A percentile compares a stretch with the other conserved stretches of the same genome.
phyloP scores from a whole-genome alignment of 768 basidiomycete genomes.

The Leucosporidium creatinivorum region DNA sequence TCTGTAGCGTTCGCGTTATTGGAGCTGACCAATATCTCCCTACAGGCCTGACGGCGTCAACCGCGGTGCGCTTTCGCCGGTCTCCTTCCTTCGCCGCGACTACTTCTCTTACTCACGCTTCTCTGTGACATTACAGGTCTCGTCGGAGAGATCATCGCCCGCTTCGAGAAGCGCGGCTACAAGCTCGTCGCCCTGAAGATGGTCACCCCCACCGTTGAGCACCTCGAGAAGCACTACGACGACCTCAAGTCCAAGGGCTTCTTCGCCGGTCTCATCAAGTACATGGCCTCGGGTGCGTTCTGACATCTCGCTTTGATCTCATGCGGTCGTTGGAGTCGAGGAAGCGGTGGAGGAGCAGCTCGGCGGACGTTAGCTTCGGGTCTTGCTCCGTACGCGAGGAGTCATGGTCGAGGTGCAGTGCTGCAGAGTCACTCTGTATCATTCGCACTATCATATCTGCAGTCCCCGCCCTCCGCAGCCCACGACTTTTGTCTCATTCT shows the following conservation, averaged over 20 bases:
- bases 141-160: conserved; percentile 86
- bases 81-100: not conserved
- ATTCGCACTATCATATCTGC: too few relatives aligned
- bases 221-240: conserved; percentile 94
- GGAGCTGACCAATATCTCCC: conserved; percentile 1
- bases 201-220: conserved; percentile 65
- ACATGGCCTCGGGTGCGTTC: conserved; percentile 62
- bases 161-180: conserved; percentile 97
- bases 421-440: too few relatives aligned
- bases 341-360: not conserved
- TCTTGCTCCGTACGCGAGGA: not conserved
- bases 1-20: not conserved
- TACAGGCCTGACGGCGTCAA: conserved; percentile 96
- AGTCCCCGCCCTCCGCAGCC: too few relatives aligned
- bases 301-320: not conserved
- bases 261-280: conserved; percentile 93
- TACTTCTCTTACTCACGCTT: not conserved
- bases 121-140: conserved; percentile 46
- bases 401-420: too few relatives aligned
- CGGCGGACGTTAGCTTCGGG: not conserved
- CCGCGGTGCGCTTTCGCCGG: conserved; percentile 48
- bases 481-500: not conserved
- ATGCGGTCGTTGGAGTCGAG: not conserved
- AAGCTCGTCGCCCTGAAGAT: conserved; percentile 94
- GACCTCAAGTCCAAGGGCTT: conserved; percentile 90